Conservation (phyloP, 1,139 yeast species). For the Yamadazyma trypodendri region DNA sequence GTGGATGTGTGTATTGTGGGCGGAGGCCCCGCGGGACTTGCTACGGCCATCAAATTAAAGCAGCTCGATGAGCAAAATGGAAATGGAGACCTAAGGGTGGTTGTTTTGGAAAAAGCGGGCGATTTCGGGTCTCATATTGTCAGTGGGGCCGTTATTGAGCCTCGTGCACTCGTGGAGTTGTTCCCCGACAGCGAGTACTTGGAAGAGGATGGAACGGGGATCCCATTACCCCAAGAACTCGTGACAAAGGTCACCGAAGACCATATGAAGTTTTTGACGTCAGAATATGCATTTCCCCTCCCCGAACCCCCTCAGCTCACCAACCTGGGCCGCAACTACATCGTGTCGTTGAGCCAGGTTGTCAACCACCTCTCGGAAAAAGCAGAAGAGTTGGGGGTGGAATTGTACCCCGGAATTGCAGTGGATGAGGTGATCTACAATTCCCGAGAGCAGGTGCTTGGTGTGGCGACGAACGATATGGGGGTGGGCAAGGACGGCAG, state of each 20-base stretch:
- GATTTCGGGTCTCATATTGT: slow-evolving; percentile 91
- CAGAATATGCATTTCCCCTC: slow-evolving; percentile 57
- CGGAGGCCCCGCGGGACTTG: slow-evolving; percentile 96
- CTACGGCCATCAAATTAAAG: slow-evolving; percentile 86
- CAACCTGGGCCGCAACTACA: slow-evolving; percentile 77
- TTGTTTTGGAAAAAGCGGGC: slow-evolving; percentile 87
- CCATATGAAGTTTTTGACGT: slow-evolving; percentile 65
- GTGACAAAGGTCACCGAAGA: slow-evolving; percentile 73
- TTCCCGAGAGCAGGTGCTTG: slow-evolving; percentile 63
- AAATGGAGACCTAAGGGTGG: slow-evolving; percentile 70
- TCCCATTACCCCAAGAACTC: slow-evolving; percentile 73
- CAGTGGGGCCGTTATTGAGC: slow-evolving; percentile 93
- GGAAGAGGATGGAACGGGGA: slow-evolving; percentile 51
- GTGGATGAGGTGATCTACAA: slow-evolving; percentile 76
- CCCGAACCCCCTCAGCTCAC: slow-evolving; percentile 95
- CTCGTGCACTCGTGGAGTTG: slow-evolving; percentile 78
- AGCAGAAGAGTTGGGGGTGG: slow-evolving; percentile 94
- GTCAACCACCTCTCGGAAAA: slow-evolving; percentile 80
- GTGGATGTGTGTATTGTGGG: slow-evolving; percentile 96
- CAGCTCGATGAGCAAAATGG: slow-evolving; percentile 76
- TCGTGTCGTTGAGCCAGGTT: slow-evolving; percentile 79
- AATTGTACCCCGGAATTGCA: slow-evolving; percentile 86
- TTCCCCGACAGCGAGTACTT: slow-evolving; percentile 68
- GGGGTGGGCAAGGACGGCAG: slow-evolving; percentile 74
- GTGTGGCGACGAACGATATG: slow-evolving; percentile 92